These are phyloP conservation scores for Nicotiana tomentosiformis DNA, from an alignment of 257 asterid genomes.

Conservation along the genomic window DNA sequence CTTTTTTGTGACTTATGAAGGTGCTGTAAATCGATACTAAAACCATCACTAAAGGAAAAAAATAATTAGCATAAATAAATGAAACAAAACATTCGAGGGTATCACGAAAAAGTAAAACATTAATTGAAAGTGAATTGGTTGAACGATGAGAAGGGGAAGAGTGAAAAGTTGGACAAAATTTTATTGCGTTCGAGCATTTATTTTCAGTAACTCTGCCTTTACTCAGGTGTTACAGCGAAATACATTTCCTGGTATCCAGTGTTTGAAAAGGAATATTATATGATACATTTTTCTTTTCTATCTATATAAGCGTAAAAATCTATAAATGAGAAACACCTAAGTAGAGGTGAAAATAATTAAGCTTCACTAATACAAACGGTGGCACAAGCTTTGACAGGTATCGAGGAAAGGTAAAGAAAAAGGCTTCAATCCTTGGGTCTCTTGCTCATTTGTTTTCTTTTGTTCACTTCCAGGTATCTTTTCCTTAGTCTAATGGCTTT, in stretches of 20 bases:
- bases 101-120: background rate
- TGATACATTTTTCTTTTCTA: background rate
- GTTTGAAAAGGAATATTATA: background rate
- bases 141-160: background rate
- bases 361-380: background rate
- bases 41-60: too few relatives aligned
- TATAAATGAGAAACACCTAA: background rate
- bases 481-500: slow-evolving; percentile 82
- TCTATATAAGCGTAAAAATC: background rate
- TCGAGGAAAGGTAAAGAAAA: background rate
- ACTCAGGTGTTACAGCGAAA: background rate
- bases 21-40: too few relatives aligned
- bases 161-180: background rate
- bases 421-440: slow-evolving; percentile 58
- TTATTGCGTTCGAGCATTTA: background rate
- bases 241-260: background rate
- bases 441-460: slow-evolving; percentile 80
- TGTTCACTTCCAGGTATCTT: slow-evolving; percentile 77
- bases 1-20: too few relatives aligned
- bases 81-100: too few relatives aligned
- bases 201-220: background rate
- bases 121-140: background rate
- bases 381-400: background rate
- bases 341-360: background rate
- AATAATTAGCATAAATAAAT: too few relatives aligned